Percentiles rank a stretch among this genome's conserved stretches.
Conservation (phyloP, 768 basidiomycete species). For the Paxillus rubicundulus region DNA sequence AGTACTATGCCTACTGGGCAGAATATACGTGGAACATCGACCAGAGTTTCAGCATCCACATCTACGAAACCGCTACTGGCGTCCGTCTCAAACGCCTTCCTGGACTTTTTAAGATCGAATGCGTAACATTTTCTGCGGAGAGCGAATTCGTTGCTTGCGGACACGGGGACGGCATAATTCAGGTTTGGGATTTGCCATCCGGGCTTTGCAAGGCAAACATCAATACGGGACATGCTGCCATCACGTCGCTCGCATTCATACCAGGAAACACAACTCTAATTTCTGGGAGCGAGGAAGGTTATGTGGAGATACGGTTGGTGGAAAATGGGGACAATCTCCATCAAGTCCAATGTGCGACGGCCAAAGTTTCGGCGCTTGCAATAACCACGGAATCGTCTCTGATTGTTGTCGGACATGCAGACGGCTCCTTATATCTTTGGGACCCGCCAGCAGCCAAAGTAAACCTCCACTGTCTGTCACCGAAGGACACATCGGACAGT, state of each 20-base stretch:
- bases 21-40: constrained; percentile 16
- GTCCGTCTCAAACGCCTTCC: constrained; percentile 14
- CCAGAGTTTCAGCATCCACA: constrained; percentile 14
- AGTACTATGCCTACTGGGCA: constrained; percentile 19
- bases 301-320: constrained; percentile 12
- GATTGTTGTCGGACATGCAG: constrained; percentile 11
- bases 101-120: constrained; percentile 12
- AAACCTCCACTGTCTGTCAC: constrained; percentile 5
- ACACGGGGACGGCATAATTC: constrained; percentile 13
- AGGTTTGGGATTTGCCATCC: constrained; percentile 19
- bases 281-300: constrained; percentile 10
- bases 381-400: constrained; percentile 8
- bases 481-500: constrained; percentile 1
- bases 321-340: constrained; percentile 11
- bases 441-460: constrained; percentile 5
- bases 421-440: constrained; percentile 19
- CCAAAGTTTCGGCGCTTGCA: constrained; percentile 11
- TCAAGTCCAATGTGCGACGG: constrained; percentile 2
- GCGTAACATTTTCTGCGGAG: constrained; percentile 12
- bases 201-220: constrained; percentile 5
- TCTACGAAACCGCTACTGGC: constrained; percentile 15
- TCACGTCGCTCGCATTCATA: constrained; percentile 14
- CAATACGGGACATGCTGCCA: constrained; percentile 8
- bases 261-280: constrained; percentile 8
- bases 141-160: constrained; percentile 13